phyloP scores from a whole-genome alignment of 345 rosid species.

The Alliaria petiolata region DNA sequence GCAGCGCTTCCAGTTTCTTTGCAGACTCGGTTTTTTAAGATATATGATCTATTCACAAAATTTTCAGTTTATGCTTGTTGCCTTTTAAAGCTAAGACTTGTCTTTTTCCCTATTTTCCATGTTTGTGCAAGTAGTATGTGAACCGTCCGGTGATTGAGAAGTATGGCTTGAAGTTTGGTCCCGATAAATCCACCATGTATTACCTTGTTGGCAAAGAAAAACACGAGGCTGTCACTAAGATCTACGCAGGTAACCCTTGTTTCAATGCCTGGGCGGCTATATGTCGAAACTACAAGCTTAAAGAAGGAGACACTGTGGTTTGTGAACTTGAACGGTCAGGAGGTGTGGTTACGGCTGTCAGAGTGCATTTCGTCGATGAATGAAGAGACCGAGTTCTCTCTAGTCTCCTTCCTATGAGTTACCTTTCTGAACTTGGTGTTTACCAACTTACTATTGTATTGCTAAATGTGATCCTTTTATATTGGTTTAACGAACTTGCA shows the following conservation, averaged over 20 bases:
- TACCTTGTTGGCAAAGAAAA: background rate
- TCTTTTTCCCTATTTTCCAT: background rate
- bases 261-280: constrained; percentile 7
- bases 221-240: background rate
- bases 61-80: too few species aligned
- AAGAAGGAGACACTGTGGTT: constrained; percentile 8
- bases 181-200: background rate
- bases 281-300: constrained; percentile 2
- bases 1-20: background rate
- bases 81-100: background rate
- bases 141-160: background rate
- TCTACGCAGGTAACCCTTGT: background rate
- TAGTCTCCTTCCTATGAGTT: background rate
- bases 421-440: background rate
- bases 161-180: constrained; percentile 21
- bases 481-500: background rate
- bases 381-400: background rate
- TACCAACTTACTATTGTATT: background rate
- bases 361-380: background rate
- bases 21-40: too few species aligned
- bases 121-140: constrained; percentile 13
- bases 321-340: constrained; percentile 21
- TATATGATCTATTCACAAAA: background rate
- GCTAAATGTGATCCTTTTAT: background rate
- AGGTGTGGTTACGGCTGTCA: constrained; percentile 3